These are phyloP conservation scores for Eucalyptus pumila DNA, from an alignment of 345 rosid species.

Conservation along the genomic window DNA sequence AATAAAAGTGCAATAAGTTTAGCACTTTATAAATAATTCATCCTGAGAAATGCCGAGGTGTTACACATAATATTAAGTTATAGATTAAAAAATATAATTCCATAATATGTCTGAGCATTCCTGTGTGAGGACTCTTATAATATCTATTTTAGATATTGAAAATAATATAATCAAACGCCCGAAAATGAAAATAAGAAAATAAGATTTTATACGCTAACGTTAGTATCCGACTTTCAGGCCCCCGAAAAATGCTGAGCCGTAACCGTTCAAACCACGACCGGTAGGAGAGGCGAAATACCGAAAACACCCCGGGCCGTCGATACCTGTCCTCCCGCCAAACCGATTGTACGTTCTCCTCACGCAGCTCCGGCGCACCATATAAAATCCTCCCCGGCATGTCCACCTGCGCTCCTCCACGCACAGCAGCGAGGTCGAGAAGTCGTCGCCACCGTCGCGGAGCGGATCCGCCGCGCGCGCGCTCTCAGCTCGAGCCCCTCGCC, in stretches of 20 bases:
- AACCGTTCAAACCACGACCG: not conserved
- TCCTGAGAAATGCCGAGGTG: accelerated
- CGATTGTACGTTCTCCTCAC: not conserved
- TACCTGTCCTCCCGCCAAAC: not conserved
- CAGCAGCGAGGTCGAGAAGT: not conserved
- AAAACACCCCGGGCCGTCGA: not conserved
- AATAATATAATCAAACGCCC: not conserved
- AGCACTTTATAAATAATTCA: accelerated
- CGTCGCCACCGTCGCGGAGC: not conserved
- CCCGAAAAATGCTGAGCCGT: not conserved
- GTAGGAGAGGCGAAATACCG: not conserved
- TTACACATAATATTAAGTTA: not conserved
- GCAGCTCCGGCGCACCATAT: not conserved
- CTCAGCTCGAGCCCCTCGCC: not conserved
- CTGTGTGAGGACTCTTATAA: not conserved
- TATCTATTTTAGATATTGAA: not conserved
- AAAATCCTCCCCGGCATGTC: not conserved
- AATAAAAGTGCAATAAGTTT: accelerated
- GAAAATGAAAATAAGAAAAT: not conserved
- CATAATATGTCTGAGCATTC: not conserved
- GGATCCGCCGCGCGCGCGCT: not conserved
- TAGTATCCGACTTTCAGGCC: not conserved
- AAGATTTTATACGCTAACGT: not conserved
- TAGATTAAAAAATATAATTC: not conserved
- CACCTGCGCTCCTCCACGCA: not conserved